phyloP scores from a whole-genome alignment of 225 moss, liverwort and hornwort species.

The Takakia lepidozioides region DNA sequence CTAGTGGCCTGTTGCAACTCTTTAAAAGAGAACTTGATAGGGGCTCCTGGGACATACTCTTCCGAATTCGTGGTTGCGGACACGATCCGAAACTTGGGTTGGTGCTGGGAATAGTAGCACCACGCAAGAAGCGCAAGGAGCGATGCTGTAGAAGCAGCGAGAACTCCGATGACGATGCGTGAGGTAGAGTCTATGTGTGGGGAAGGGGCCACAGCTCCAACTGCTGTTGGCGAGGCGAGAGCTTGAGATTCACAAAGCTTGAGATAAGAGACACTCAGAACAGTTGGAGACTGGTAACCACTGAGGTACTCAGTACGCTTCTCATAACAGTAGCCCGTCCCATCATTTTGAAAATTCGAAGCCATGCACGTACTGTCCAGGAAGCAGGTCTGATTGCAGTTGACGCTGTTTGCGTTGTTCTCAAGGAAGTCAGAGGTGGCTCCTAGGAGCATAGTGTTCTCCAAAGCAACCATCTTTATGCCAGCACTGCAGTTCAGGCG shows the following conservation, averaged over 20 bases:
- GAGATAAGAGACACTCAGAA: slow-evolving; percentile 21
- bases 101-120: slow-evolving; percentile 8
- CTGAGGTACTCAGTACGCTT: slow-evolving; percentile 31
- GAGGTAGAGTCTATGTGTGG: slow-evolving; percentile 10
- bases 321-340: slow-evolving; percentile 18
- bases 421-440: slow-evolving; percentile 25
- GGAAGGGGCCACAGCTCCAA: background rate
- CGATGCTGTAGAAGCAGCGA: slow-evolving; percentile 16
- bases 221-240: slow-evolving; percentile 8
- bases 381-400: slow-evolving; percentile 14
- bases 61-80: slow-evolving; percentile 3
- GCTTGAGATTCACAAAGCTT: slow-evolving; percentile 28
- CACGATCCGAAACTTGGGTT: too few species aligned
- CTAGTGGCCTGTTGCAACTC: slow-evolving; percentile 54
- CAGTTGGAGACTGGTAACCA: slow-evolving; percentile 25
- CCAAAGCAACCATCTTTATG: slow-evolving; percentile 24
- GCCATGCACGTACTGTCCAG: slow-evolving; percentile 19
- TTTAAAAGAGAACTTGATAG: slow-evolving; percentile 33
- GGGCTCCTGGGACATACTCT: slow-evolving; percentile 47
- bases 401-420: slow-evolving; percentile 19
- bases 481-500: slow-evolving; percentile 32
- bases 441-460: slow-evolving; percentile 25
- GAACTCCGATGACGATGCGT: slow-evolving; percentile 16
- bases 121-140: slow-evolving; percentile 18
- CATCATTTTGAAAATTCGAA: slow-evolving; percentile 26